Percentiles rank a stretch among this genome's conserved stretches.
Evolutionary conservation across 1,139 yeast species (phyloP).

Genomic region (Saccharomyces pastorianus): DNA sequence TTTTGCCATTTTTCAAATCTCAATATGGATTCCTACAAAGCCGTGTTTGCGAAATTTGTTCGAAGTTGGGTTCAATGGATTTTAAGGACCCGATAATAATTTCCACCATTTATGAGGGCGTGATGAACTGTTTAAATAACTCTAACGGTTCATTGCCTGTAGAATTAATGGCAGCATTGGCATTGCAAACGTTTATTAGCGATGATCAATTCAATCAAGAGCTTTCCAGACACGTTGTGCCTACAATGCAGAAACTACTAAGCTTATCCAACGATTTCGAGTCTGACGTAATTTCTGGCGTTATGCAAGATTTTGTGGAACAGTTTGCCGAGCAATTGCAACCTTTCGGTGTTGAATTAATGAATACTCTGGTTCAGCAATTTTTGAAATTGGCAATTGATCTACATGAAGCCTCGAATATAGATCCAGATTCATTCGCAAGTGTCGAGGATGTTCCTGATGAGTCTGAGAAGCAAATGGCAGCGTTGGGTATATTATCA

Average conservation of each 20-base stretch:
- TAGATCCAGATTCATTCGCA: constrained; percentile 42
- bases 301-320: constrained; percentile 94
- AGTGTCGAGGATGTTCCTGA: constrained; percentile 39
- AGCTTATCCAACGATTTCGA: constrained; percentile 75
- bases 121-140: constrained; percentile 52
- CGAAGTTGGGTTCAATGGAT: constrained; percentile 59
- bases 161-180: constrained; percentile 74
- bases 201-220: constrained; percentile 61
- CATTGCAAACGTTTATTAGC: constrained; percentile 70
- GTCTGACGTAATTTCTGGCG: constrained; percentile 78
- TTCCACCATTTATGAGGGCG: constrained; percentile 55
- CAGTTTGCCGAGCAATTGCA: constrained; percentile 79
- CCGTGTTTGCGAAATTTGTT: constrained; percentile 71
- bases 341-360: constrained; percentile 86
- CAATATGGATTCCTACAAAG: constrained; percentile 70
- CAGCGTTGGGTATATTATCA: constrained; percentile 78
- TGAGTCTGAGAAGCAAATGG: constrained; percentile 71
- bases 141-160: constrained; percentile 58
- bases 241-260: constrained; percentile 73
- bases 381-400: constrained; percentile 68
- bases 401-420: constrained; percentile 51
- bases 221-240: constrained; percentile 59
- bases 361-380: constrained; percentile 72
- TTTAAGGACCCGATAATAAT: constrained; percentile 45
- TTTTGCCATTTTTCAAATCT: constrained; percentile 66